Conservation (phyloP, 2,329 filamentous ascomycete genomes). For the Penicillium sp. region DNA sequence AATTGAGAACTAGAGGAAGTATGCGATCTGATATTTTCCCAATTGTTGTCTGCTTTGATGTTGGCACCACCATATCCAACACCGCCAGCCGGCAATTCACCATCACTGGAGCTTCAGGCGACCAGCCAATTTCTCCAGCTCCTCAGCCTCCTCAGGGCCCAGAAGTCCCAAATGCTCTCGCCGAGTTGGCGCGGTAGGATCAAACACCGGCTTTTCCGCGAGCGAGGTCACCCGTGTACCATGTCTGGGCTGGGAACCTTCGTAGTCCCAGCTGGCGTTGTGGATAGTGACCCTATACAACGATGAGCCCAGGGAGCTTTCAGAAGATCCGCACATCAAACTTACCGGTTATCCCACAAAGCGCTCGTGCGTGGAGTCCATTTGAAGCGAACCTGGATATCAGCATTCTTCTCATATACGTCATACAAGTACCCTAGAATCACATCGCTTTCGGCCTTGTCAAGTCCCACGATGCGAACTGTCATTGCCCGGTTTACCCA, state of each 20-base stretch:
- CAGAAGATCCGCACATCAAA: not conserved
- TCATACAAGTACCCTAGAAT: conserved; percentile 68
- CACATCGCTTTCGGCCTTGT: conserved; percentile 67
- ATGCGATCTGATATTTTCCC: no score
- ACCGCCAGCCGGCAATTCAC: not conserved
- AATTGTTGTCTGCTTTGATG: no score
- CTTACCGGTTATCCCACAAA: conserved; percentile 69
- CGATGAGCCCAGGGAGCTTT: not conserved
- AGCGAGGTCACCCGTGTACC: conserved; percentile 71
- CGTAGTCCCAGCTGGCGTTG: conserved; percentile 74
- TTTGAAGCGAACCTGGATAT: conserved; percentile 71
- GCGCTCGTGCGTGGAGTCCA: conserved; percentile 69
- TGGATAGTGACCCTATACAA: conserved; percentile 66
- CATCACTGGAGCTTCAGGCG: conserved; percentile 7
- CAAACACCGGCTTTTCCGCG: conserved; percentile 71
- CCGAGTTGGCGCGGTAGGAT: conserved; percentile 64
- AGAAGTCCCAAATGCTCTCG: conserved; percentile 67
- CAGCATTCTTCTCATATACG: conserved; percentile 68
- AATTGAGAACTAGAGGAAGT: no score
- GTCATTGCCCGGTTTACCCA: conserved; percentile 74
- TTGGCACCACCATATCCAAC: not conserved
- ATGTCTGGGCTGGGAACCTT: conserved; percentile 65
- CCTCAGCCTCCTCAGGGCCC: conserved; percentile 54
- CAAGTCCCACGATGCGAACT: conserved; percentile 66
- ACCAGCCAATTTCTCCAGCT: conserved; percentile 13